Evolutionary conservation across 768 basidiomycete species (phyloP), one percentile per base, ranked within the genome.

Genomic region (Lenzites betulinus): DNA sequence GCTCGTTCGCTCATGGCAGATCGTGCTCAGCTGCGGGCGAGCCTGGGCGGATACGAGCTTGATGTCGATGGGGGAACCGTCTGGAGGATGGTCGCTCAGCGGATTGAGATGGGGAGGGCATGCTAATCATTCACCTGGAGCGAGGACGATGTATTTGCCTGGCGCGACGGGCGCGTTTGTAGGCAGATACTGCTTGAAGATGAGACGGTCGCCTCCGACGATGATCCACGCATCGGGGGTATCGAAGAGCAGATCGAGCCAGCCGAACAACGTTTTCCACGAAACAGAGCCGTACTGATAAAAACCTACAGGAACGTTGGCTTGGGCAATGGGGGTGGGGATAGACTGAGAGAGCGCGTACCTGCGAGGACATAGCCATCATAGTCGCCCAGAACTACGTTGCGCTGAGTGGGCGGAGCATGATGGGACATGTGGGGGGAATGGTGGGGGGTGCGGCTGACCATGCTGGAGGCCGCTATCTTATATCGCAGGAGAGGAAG

Each of bases 331-430:
- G 22, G 20, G 26, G 13, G 25, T 4, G 28, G 8, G n/a, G 9
- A 42, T 8, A 12, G 41, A 5, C n/a, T 1, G 11, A 1, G 13
- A 12, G 22, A 18, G 33, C 30, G 25, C 39, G 13, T 35, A 54
- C 59, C 59, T 42, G 59, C 59, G 6, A 60, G 53, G 2, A 50
- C 47, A 23, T n/a, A 15, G 1, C 59, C 59, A 28, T 60, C 28
- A 38, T 60, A 60, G 47, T 60, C 59, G n/a, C 30, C 30, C 16
- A 60, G 38, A 12, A 43, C n/a, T 23, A 60, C 59, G 47, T 60
- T 60, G 52, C 59, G 59, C 6, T 53, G 3, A 22, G 43, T 33
- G 39, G 9, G 38, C 2, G 7, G 9, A 38, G 1, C 51, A 11
- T 1, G 51, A 8, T 9, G 44, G 54, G 53, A 3, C 18, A 25